Percentiles rank a stretch among this genome's conserved stretches.
These are phyloP conservation scores for Debaryomyces subglobosus DNA, from an alignment of 1,139 yeast species.

Conservation along the genomic window DNA sequence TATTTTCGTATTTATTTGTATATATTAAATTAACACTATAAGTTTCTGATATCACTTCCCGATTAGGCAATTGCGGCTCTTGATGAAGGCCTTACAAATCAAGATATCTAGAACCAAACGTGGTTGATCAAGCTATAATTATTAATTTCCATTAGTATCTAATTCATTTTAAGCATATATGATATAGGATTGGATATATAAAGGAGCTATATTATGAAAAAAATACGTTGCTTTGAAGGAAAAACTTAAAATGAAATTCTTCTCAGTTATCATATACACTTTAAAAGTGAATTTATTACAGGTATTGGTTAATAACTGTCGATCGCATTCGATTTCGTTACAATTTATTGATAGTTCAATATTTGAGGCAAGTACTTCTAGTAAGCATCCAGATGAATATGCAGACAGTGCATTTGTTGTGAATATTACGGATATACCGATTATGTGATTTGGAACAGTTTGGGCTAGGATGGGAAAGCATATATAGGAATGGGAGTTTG, in stretches of 20 bases:
- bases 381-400: conserved; percentile 25
- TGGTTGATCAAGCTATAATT: not conserved
- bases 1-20: conserved; percentile 3
- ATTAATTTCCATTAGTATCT: not conserved
- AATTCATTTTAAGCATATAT: not conserved
- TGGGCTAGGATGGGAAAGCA: not conserved
- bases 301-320: conserved; percentile 37
- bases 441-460: conserved; percentile 8
- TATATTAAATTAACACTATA: conserved; percentile 5
- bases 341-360: conserved; percentile 41
- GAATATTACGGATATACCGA: conserved; percentile 37
- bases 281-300: conserved; percentile 43
- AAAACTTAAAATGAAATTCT: conserved; percentile 30
- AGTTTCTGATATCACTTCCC: conserved; percentile 3
- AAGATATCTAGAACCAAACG: not conserved
- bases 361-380: conserved; percentile 35
- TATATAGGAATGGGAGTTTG: not conserved
- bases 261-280: conserved; percentile 37
- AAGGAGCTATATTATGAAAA: not conserved
- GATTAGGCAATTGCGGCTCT: conserved; percentile 8
- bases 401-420: conserved; percentile 22
- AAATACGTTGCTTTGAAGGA: not conserved
- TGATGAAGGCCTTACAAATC: not conserved
- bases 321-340: conserved; percentile 36
- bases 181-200: not conserved